Evolutionary conservation across 495 filamentous ascomycete species (phyloP).

Genomic region (Antarctomyces pellizariae): DNA sequence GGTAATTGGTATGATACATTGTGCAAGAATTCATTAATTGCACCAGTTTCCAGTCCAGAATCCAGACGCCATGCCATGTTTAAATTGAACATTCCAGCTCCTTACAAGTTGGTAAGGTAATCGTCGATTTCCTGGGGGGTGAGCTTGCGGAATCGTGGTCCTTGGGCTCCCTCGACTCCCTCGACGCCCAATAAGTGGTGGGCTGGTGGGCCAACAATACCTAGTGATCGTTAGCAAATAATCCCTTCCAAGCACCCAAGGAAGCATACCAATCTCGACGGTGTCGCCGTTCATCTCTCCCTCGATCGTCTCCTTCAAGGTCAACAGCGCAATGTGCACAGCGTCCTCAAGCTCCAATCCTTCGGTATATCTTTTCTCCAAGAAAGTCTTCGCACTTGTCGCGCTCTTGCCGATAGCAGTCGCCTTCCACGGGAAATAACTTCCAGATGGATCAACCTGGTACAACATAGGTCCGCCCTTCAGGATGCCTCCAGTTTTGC

Average conservation of each 20-base stretch:
- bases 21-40: background rate
- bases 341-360: conserved; percentile 94
- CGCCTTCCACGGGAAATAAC: conserved; percentile 98
- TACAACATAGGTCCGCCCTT: conserved; percentile 95
- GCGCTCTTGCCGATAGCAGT: conserved; percentile 98
- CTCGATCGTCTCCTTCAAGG: conserved; percentile 96
- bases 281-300: conserved; percentile 99
- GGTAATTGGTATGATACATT: background rate
- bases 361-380: conserved; percentile 96
- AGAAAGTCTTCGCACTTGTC: conserved; percentile 90
- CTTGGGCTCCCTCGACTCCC: conserved; percentile 71
- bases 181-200: conserved; percentile 81
- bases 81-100: conserved; percentile 9
- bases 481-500: conserved; percentile 81
- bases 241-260: background rate
- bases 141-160: conserved; percentile 87
- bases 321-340: conserved; percentile 92
- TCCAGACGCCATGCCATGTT: conserved; percentile 6
- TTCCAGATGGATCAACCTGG: conserved; percentile 91
- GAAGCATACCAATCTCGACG: conserved; percentile 74
- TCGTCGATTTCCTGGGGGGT: conserved; percentile 97
- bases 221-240: conserved; percentile 26
- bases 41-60: conserved; percentile 9
- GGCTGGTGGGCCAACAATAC: conserved; percentile 86
- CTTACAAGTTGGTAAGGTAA: conserved; percentile 86